These are phyloP conservation scores for Leccinum holopus DNA, from an alignment of 1,284 basidiomycete genomes.

Conservation along the genomic window DNA sequence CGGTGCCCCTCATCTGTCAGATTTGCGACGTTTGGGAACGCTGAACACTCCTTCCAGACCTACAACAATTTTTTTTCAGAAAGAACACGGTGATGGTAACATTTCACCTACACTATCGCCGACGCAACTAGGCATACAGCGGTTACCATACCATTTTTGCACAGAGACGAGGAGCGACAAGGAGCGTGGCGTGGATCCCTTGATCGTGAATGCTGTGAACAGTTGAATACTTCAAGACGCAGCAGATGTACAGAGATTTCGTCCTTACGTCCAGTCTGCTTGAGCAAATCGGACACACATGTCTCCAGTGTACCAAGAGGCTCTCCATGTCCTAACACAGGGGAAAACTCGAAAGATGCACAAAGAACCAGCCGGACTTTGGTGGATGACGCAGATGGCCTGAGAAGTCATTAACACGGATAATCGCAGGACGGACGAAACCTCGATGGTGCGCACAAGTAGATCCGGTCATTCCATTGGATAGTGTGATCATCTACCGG, in stretches of 20 bases:
- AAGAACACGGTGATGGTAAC: neutral
- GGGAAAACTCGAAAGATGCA: constrained; percentile 17
- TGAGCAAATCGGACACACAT: constrained; percentile 3
- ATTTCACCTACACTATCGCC: neutral
- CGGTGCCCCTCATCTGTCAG: too few species aligned
- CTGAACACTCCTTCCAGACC: too few species aligned
- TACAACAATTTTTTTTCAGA: neutral
- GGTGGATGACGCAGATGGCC: constrained; percentile 4
- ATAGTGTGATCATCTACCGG: too few species aligned
- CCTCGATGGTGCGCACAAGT: too few species aligned
- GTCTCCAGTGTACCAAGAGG: neutral
- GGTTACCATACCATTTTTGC: neutral
- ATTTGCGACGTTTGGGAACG: too few species aligned
- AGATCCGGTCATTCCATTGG: too few species aligned
- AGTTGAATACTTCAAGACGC: neutral
- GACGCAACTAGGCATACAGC: neutral
- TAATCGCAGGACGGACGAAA: neutral
- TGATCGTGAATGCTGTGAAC: neutral
- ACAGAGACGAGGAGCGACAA: neutral
- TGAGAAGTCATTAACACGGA: neutral
- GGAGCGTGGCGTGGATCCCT: neutral
- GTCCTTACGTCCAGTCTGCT: neutral
- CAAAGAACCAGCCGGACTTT: constrained; percentile 6
- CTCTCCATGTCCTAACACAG: constrained; percentile 16
- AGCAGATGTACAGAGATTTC: neutral